These are phyloP conservation scores for Fusarium fracticaudum DNA, from an alignment of 2,329 filamentous ascomycete species.

Conservation along the genomic window DNA sequence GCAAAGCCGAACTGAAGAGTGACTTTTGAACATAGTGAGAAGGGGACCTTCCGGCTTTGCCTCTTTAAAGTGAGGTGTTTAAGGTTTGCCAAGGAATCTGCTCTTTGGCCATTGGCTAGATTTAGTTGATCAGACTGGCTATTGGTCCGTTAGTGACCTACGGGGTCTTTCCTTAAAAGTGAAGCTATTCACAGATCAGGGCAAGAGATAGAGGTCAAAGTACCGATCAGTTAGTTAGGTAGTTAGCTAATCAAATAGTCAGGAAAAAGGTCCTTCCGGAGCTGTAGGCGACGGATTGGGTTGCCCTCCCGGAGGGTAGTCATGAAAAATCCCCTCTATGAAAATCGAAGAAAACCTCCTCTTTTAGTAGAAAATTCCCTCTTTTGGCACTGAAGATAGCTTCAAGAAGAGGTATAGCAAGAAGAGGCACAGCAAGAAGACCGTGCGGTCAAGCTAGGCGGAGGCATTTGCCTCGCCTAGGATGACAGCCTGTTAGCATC, in stretches of 20 bases:
- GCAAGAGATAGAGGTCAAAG: background rate
- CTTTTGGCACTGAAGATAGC: too few relatives aligned
- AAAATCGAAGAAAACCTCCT: too few relatives aligned
- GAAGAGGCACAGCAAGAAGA: too few relatives aligned
- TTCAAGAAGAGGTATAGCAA: too few relatives aligned
- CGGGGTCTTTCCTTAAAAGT: background rate
- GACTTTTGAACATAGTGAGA: background rate
- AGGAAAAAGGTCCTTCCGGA: background rate
- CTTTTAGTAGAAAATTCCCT: too few relatives aligned
- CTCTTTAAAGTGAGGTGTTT: background rate
- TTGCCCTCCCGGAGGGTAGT: background rate
- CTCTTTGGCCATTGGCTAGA: background rate
- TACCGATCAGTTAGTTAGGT: background rate
- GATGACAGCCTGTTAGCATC: too few relatives aligned
- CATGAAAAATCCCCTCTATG: background rate
- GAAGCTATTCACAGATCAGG: background rate
- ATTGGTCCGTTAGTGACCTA: background rate
- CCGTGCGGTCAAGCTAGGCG: too few relatives aligned
- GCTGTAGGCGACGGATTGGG: background rate
- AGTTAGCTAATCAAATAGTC: too few relatives aligned
- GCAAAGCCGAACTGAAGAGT: background rate
- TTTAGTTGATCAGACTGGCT: background rate
- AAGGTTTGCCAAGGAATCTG: background rate
- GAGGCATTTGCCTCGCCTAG: too few relatives aligned
- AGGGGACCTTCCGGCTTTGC: background rate